Percentiles rank a stretch among this genome's conserved stretches.
Evolutionary conservation across 345 rosid genomes (phyloP).

Genomic region (Eutrema heterophyllum): DNA sequence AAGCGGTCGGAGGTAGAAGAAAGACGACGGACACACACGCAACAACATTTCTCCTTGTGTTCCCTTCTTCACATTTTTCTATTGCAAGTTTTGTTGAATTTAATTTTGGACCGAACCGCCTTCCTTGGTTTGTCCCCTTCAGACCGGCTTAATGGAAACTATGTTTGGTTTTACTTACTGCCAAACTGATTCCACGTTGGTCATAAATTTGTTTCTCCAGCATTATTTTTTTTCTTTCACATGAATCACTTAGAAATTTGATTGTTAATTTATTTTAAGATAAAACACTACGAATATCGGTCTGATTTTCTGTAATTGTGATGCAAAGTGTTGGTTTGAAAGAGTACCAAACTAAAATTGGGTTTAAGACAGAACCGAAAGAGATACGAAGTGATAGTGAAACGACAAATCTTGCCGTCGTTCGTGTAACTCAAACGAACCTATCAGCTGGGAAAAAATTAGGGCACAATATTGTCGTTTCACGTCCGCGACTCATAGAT

Average conservation of each 20-base stretch:
- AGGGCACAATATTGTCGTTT: conserved; percentile 31
- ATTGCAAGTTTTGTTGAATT: conserved; percentile 2
- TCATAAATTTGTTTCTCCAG: background rate
- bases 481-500: conserved; percentile 36
- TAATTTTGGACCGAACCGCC: conserved; percentile 22
- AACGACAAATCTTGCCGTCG: conserved; percentile 28
- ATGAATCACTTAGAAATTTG: background rate
- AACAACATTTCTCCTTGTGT: conserved; percentile 30
- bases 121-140: background rate
- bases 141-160: conserved; percentile 4
- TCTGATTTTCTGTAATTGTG: background rate
- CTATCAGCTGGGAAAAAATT: conserved; percentile 32
- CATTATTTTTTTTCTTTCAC: background rate
- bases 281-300: background rate
- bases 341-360: background rate
- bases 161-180: background rate
- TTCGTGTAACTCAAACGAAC: conserved; percentile 31
- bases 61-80: conserved; percentile 8
- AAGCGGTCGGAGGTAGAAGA: conserved; percentile 41
- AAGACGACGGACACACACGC: conserved; percentile 34
- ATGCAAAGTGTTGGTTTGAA: background rate
- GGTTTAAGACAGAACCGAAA: conserved; percentile 23
- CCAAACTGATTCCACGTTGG: background rate
- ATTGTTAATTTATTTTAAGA: background rate
- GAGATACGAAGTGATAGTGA: conserved; percentile 4